Evolutionary conservation across 192 early-diverging fungal species (phyloP), one percentile per base, ranked within the genome.

Genomic region (Coemansia sp.): DNA sequence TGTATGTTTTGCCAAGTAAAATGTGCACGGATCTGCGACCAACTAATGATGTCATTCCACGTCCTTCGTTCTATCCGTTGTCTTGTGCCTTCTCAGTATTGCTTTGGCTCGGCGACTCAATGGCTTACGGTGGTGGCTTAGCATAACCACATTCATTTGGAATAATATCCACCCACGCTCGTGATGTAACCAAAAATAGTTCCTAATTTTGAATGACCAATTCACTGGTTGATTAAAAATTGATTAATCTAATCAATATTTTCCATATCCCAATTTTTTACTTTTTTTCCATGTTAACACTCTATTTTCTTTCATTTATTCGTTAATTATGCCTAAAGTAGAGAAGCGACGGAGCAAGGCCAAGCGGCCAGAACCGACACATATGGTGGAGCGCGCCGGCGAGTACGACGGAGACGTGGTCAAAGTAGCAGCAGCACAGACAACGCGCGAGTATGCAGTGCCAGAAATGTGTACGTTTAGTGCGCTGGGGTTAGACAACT

Each of bases 401-500:
- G 69, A 72, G 26, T 64, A 58, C 9, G 72, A 78, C 10, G 81
- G 75, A 4, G 83, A 82, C 17, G 64, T 68, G 15, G 63, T 73
- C 31, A 62, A 69, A 22, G 75, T 78, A 3, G 57, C 52, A 11
- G 47, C 59, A 11, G 62, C 54, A 37, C 44, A 60, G 26, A 65
- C 56, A 17, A 49, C 23, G 12, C 11, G 48, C 51, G 23, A 54
- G 37, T 77, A 64, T 38, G 59, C 52, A 26, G 64, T 56, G 51
- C 64, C 80, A 19, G 46, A 76, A 31, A 72, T 74, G 74, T 70
- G 79, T 56, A 60, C 44, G 50, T 99, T 97, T 71, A 55, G 57
- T 19, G 81, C 86, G n/a, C 78, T 97, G 6, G 93, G 92, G 6
- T 70, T 99, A 5, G 83, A 88, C 55, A 64, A 67, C 5, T 99